Conservation (phyloP, 2,329 filamentous ascomycete genomes). For the Neofusicoccum laricinum region DNA sequence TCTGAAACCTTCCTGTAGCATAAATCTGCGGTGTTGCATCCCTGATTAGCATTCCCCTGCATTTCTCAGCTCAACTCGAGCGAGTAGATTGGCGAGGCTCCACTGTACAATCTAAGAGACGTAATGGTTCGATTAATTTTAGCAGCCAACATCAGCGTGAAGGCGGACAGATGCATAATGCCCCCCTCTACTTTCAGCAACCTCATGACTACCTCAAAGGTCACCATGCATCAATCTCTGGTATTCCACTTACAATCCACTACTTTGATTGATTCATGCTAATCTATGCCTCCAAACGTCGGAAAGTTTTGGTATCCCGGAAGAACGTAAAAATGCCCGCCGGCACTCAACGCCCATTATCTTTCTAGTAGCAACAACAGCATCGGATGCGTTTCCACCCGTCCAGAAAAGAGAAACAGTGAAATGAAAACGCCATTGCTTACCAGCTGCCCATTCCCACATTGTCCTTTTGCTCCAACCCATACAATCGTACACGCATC, state of each 20-base stretch:
- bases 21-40: too few relatives aligned
- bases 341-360: conserved; percentile 10
- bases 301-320: background rate
- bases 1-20: too few relatives aligned
- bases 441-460: background rate
- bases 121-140: too few relatives aligned
- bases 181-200: too few relatives aligned
- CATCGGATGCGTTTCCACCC: background rate
- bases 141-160: too few relatives aligned
- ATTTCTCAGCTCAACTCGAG: too few relatives aligned
- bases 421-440: background rate
- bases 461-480: background rate
- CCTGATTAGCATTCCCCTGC: too few relatives aligned
- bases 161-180: too few relatives aligned
- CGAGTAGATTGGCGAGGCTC: too few relatives aligned
- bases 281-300: background rate
- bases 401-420: background rate
- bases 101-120: too few relatives aligned
- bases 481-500: background rate
- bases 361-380: background rate
- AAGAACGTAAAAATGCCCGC: background rate
- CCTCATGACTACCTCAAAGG: too few relatives aligned
- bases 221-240: too few relatives aligned
- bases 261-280: background rate
- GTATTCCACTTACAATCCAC: background rate